Conservation (phyloP, 108 stramenopile genomes). For the Nitzschia sp. region DNA sequence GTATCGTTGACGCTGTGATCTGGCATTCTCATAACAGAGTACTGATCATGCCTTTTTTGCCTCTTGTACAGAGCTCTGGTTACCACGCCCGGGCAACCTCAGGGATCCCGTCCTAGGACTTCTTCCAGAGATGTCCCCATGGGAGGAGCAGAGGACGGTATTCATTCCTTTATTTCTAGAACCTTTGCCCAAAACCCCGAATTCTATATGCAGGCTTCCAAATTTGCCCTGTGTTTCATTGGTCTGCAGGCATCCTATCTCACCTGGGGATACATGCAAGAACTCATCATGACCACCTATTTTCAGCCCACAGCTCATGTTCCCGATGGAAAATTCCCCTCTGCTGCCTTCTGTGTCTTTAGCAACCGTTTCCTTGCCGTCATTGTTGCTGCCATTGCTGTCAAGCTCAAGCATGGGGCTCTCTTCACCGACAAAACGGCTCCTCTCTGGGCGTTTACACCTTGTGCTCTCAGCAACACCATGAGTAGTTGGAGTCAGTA, state of each 20-base stretch:
- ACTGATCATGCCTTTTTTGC: no score
- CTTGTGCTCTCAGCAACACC: conserved; percentile 94
- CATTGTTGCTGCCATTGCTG: conserved; percentile 85
- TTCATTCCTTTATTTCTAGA: conserved; percentile 1
- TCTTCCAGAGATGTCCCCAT: conserved; percentile 23
- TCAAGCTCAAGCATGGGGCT: conserved; percentile 76
- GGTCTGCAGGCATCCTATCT: conserved; percentile 90
- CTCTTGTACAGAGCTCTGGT: no score
- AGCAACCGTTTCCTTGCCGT: conserved; percentile 95
- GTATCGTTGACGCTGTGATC: no score
- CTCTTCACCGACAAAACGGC: conserved; percentile 77
- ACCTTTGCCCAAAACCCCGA: conserved; percentile 43
- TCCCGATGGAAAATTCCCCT: conserved; percentile 86
- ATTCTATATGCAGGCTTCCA: conserved; percentile 49
- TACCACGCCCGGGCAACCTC: no score
- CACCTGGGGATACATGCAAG: conserved; percentile 98
- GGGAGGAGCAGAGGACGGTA: conserved; percentile 6
- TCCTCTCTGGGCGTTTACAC: conserved; percentile 90
- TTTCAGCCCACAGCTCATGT: conserved; percentile 77
- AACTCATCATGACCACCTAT: conserved; percentile 92
- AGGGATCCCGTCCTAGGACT: neutral
- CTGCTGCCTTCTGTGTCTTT: conserved; percentile 96
- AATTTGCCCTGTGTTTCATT: conserved; percentile 63
- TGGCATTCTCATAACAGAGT: no score
- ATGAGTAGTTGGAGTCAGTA: conserved; percentile 97